Evolutionary conservation across 208 protist genomes (phyloP).

Genomic region (Acanthamoeba royreba): DNA sequence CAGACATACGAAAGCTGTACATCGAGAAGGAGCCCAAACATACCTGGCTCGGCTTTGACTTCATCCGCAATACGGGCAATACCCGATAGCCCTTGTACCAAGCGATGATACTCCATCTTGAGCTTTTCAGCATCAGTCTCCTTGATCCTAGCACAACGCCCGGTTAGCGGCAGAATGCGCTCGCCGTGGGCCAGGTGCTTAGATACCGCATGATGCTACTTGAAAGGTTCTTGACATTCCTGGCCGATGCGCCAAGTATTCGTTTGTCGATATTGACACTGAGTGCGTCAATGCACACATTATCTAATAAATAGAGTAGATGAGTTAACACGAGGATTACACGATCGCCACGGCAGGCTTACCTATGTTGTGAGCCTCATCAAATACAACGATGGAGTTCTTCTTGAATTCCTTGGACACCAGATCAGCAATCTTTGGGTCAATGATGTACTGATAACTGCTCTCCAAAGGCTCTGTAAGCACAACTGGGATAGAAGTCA

Average conservation of each 20-base stretch:
- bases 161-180: not conserved
- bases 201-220: constrained; percentile 35
- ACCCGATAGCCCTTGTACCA: constrained; percentile 89
- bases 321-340: not conserved
- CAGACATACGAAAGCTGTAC: not conserved
- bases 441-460: constrained; percentile 98
- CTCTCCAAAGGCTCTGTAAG: too few species aligned
- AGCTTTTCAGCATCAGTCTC: constrained; percentile 84
- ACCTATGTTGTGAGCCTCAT: constrained; percentile 99
- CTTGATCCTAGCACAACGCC: constrained; percentile 20
- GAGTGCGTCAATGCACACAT: constrained; percentile 98
- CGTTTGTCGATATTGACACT: constrained; percentile 93
- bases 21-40: not conserved
- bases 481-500: too few species aligned
- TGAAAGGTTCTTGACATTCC: constrained; percentile 59
- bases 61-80: constrained; percentile 41
- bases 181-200: not conserved
- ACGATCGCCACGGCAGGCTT: too few species aligned
- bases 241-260: constrained; percentile 81
- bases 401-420: constrained; percentile 89
- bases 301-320: constrained; percentile 80
- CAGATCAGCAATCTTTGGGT: constrained; percentile 95
- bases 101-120: constrained; percentile 90
- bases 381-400: constrained; percentile 98
- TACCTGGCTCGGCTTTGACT: not conserved